Evolutionary conservation across 2,329 filamentous ascomycete genomes (phyloP).

Genomic region (Ophiostoma montium): DNA sequence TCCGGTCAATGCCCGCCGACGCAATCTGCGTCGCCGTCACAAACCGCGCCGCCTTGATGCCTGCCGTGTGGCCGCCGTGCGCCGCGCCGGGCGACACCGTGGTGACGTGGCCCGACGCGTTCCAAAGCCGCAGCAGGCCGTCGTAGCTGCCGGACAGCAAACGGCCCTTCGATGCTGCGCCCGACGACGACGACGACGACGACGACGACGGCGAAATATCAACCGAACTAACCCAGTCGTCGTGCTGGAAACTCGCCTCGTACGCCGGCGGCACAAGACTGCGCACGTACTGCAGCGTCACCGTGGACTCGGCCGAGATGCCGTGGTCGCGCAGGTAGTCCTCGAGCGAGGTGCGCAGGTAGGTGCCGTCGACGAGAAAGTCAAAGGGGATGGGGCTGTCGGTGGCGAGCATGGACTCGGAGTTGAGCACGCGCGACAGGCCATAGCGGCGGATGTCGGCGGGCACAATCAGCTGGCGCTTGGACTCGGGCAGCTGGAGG

Average conservation of each 20-base stretch:
- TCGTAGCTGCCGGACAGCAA: conserved; percentile 93
- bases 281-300: conserved; percentile 86
- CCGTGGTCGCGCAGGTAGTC: conserved; percentile 79
- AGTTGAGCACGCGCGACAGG: conserved; percentile 56
- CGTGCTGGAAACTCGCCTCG: conserved; percentile 86
- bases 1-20: conserved; percentile 72
- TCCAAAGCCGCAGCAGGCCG: conserved; percentile 78
- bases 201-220: conserved; percentile 64
- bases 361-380: conserved; percentile 89
- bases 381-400: conserved; percentile 67
- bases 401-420: conserved; percentile 55
- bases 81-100: conserved; percentile 56
- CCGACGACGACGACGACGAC: conserved; percentile 52
- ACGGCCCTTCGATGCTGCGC: conserved; percentile 42
- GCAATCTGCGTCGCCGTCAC: conserved; percentile 64
- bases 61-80: conserved; percentile 59
- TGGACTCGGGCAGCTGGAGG: conserved; percentile 46
- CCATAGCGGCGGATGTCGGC: conserved; percentile 57
- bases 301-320: conserved; percentile 73
- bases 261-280: conserved; percentile 81
- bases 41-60: conserved; percentile 74
- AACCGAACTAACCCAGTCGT: conserved; percentile 88
- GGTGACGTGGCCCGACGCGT: conserved; percentile 71
- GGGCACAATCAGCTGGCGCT: conserved; percentile 47
- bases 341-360: conserved; percentile 77